These are phyloP conservation scores for Solanum paucissectum DNA, from an alignment of 257 asterid species.

Conservation along the genomic window DNA sequence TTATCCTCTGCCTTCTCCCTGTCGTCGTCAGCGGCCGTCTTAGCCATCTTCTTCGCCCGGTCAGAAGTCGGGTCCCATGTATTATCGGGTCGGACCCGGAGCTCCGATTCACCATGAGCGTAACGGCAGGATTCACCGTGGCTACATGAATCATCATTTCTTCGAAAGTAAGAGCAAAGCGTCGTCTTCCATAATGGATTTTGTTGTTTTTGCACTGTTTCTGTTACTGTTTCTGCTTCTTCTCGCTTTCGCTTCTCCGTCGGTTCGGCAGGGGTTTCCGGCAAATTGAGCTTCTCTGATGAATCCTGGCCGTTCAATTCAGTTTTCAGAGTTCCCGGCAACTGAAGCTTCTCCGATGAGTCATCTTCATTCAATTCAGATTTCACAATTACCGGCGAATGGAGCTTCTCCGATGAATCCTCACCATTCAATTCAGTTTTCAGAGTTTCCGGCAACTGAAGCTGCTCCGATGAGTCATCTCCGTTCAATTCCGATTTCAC, in stretches of 20 bases:
- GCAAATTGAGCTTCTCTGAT: slow-evolving; percentile 6
- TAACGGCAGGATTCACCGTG: slow-evolving; percentile 81
- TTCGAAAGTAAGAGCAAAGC: slow-evolving; percentile 81
- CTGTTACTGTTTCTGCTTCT: slow-evolving; percentile 10
- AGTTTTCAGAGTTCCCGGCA: slow-evolving; percentile 43
- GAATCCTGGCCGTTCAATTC: slow-evolving; percentile 25
- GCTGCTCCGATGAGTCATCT: slow-evolving; percentile 20
- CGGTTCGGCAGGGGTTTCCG: slow-evolving; percentile 35
- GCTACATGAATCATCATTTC: slow-evolving; percentile 44
- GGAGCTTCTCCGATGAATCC: slow-evolving; percentile 18
- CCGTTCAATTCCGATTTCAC: slow-evolving; percentile 19
- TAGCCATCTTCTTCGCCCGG: slow-evolving; percentile 64
- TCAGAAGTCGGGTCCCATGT: slow-evolving; percentile 97
- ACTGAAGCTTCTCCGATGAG: neutral
- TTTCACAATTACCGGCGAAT: slow-evolving; percentile 7
- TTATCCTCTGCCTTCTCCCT: slow-evolving; percentile 1
- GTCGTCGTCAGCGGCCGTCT: slow-evolving; percentile 4
- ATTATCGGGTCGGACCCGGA: slow-evolving; percentile 59
- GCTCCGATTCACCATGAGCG: slow-evolving; percentile 61
- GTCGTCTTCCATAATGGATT: slow-evolving; percentile 78
- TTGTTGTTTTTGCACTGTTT: slow-evolving; percentile 6
- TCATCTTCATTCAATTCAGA: neutral
- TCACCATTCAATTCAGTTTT: slow-evolving; percentile 25
- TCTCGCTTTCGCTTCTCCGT: slow-evolving; percentile 65
- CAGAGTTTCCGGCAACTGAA: slow-evolving; percentile 33